Evolutionary conservation across 2,329 filamentous ascomycete species (phyloP).

Genomic region (Thermothelomyces thermophilus): DNA sequence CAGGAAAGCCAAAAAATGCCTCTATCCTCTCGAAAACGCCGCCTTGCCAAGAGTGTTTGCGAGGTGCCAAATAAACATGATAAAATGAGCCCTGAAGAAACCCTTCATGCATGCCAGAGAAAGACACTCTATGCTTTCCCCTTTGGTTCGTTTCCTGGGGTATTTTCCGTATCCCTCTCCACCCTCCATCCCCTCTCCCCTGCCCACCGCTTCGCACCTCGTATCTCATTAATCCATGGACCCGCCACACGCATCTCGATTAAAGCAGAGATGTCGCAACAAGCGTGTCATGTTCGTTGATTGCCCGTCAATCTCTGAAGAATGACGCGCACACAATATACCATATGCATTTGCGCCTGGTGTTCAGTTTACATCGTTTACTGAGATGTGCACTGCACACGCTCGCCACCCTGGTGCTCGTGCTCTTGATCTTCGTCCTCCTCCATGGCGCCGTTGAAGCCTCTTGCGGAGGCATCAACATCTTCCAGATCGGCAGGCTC

Average conservation of each 20-base stretch:
- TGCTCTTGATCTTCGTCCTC: conserved; percentile 78
- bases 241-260: not conserved
- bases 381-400: conserved; percentile 83
- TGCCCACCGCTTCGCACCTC: conserved; percentile 1
- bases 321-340: not conserved
- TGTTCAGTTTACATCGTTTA: conserved; percentile 44
- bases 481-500: conserved; percentile 86
- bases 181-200: not conserved
- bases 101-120: conserved; percentile 20
- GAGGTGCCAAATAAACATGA: conserved; percentile 14
- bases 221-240: conserved; percentile 11
- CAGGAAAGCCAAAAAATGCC: conserved; percentile 19
- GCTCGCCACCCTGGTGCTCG: conserved; percentile 65
- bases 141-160: conserved; percentile 6
- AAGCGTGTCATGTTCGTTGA: not conserved
- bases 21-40: conserved; percentile 25
- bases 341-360: not conserved
- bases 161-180: conserved; percentile 14
- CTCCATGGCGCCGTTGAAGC: conserved; percentile 62
- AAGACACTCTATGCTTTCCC: conserved; percentile 13
- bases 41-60: conserved; percentile 14
- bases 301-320: not conserved
- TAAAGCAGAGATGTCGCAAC: not conserved
- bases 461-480: conserved; percentile 63
- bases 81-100: conserved; percentile 10